Conservation (phyloP, 441 rosid genomes). For the Gossypium trilobum region DNA sequence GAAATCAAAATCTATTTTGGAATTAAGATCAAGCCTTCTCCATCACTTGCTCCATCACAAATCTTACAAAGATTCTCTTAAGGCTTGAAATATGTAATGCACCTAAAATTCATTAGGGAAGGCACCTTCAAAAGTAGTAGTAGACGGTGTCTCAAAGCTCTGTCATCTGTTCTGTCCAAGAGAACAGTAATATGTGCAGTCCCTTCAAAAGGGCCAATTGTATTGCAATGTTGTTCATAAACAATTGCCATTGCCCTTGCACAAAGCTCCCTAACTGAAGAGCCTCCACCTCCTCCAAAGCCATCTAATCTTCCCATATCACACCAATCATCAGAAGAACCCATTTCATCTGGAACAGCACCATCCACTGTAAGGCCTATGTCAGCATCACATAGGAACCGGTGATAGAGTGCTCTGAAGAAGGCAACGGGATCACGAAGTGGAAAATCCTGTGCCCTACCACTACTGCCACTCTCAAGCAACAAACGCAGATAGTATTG, state of each 20-base stretch:
- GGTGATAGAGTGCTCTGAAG: conserved; percentile 96
- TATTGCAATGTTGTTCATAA: conserved; percentile 81
- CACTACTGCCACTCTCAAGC: conserved; percentile 87
- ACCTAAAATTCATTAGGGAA: neutral
- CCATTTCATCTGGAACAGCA: conserved; percentile 90
- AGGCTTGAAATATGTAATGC: neutral
- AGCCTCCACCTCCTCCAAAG: conserved; percentile 98
- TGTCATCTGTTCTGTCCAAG: conserved; percentile 90
- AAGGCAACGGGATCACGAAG: conserved; percentile 95
- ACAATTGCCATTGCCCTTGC: conserved; percentile 99
- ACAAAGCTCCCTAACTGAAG: conserved; percentile 98
- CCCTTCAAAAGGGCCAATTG: conserved; percentile 93
- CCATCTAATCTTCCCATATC: conserved; percentile 97
- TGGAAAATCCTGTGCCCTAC: conserved; percentile 96
- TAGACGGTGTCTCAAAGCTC: conserved; percentile 96
- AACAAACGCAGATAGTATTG: conserved; percentile 95
- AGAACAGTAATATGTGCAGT: conserved; percentile 90
- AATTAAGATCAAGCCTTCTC: neutral
- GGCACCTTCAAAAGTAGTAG: conserved; percentile 86
- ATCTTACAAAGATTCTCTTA: neutral
- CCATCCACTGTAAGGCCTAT: conserved; percentile 93
- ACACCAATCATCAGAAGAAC: conserved; percentile 99
- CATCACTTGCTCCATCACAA: neutral
- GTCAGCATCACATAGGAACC: conserved; percentile 97
- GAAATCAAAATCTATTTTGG: neutral